Evolutionary conservation across 192 early-diverging fungal species (phyloP), one percentile per base, ranked within the genome.

Genomic region (Backusella parvicylindrica): DNA sequence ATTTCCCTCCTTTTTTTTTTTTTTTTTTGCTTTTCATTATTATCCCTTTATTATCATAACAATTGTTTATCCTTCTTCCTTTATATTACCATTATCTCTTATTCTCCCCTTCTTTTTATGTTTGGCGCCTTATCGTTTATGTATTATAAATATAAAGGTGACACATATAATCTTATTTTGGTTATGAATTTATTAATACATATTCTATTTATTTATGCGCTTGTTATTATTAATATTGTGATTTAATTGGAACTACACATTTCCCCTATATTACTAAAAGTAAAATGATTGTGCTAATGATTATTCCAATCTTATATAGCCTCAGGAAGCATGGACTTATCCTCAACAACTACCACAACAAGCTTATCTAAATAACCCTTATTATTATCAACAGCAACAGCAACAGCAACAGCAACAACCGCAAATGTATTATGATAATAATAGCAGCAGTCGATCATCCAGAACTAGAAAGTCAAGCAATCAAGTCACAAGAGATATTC

Each of bases 311-410:
- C 33, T 35, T 28, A 23, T n/a, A n/a, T 60, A 50, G 43, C 47
- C 71, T 35, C 71, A 72, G 33, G 71, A 50, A 50, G 43, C 63
- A 37, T 73, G 72, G 72, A 31, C 72, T n/a, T 73, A 73, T 41
- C 72, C 53, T 28, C 72, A 73, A 26, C 33, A 50, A 50, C n/a
- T 21, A 37, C 36, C 68, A 35, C 68, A 70, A 28, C 41, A 43
- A 16, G 37, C 38, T 37, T 28, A 47, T 12, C 38, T 70, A 6
- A 70, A 43, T 49, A 66, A 50, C 41, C 37, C 68, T 31, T 70
- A 49, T 43, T 63, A 72, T 38, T 32, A 49, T 7, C 71, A 63
- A 11, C 71, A 72, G 36, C 43, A 63, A 7, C 71, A 72, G 1
- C 50, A 63, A 0, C 71, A 72, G 2, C 50, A 63, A 72, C 43